These are phyloP conservation scores for Mycena citricolor DNA, from an alignment of 1,284 basidiomycete species.

Conservation along the genomic window DNA sequence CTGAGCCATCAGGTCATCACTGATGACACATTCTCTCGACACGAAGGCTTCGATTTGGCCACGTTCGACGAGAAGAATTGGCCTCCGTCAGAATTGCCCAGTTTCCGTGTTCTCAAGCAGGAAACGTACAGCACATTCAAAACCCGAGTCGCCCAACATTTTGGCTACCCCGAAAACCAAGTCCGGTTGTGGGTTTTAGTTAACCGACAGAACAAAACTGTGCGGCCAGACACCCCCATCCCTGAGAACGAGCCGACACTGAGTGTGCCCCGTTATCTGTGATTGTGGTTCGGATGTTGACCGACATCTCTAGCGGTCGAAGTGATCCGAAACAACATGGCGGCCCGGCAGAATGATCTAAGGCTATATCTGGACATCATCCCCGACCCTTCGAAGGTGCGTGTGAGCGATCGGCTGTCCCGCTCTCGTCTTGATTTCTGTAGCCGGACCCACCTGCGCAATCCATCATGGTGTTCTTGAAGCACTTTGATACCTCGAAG, in stretches of 20 bases:
- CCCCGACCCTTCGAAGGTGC: slow-evolving; percentile 74
- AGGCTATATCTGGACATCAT: slow-evolving; percentile 94
- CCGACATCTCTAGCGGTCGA: slow-evolving; percentile 98
- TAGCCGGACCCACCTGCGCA: slow-evolving; percentile 74
- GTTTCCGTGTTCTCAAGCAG: slow-evolving; percentile 94
- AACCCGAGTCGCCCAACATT: slow-evolving; percentile 85
- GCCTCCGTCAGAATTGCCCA: slow-evolving; percentile 90
- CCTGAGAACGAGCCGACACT: slow-evolving; percentile 91
- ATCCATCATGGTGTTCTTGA: slow-evolving; percentile 98
- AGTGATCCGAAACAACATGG: slow-evolving; percentile 97
- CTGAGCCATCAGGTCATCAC: slow-evolving; percentile 83
- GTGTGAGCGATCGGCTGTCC: slow-evolving; percentile 11
- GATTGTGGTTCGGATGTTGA: background rate
- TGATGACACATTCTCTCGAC: slow-evolving; percentile 88
- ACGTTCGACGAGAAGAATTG: slow-evolving; percentile 98
- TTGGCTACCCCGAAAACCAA: slow-evolving; percentile 83
- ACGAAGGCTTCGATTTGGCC: slow-evolving; percentile 99
- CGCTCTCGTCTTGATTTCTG: slow-evolving; percentile 12
- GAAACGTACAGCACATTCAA: slow-evolving; percentile 96
- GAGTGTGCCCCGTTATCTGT: slow-evolving; percentile 50
- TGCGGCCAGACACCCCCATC: slow-evolving; percentile 94
- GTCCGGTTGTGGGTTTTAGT: slow-evolving; percentile 97
- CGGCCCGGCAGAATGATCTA: slow-evolving; percentile 91
- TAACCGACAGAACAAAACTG: slow-evolving; percentile 99
- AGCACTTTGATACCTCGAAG: slow-evolving; percentile 96